These are phyloP conservation scores for Austroboletus eburneus DNA, from an alignment of 768 basidiomycete species.

Conservation along the genomic window DNA sequence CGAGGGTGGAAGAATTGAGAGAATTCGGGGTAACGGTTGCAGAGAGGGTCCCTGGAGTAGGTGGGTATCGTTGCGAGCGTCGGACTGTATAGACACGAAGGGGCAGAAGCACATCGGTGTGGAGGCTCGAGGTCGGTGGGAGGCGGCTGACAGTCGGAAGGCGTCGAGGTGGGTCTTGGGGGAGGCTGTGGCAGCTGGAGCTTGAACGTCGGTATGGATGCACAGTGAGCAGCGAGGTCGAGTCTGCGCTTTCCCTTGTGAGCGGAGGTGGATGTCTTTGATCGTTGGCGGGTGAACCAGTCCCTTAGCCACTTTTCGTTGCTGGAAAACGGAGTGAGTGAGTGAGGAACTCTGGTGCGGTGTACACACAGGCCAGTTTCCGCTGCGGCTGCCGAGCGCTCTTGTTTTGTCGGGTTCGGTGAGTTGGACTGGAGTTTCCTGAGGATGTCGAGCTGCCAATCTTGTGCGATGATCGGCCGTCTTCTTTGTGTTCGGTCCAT, in stretches of 20 bases:
- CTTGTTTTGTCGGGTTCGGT: conserved; percentile 20
- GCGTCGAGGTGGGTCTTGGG: too few relatives aligned
- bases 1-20: conserved; percentile 27
- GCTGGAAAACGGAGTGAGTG: conserved; percentile 8
- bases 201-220: conserved; percentile 12
- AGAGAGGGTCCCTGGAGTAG: conserved; percentile 31
- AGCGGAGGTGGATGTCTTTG: conserved; percentile 9
- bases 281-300: conserved; percentile 30
- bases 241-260: conserved; percentile 7
- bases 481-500: conserved; percentile 4
- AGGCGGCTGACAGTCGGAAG: conserved; percentile 3
- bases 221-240: not conserved
- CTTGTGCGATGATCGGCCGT: conserved; percentile 17
- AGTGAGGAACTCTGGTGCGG: conserved; percentile 5
- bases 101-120: conserved; percentile 1
- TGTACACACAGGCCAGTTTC: conserved; percentile 33
- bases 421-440: conserved; percentile 21
- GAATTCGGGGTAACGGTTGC: conserved; percentile 31
- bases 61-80: conserved; percentile 1
- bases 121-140: not conserved
- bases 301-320: conserved; percentile 28
- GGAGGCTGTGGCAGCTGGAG: conserved; percentile 6
- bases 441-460: conserved; percentile 30
- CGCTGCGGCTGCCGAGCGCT: conserved; percentile 16
- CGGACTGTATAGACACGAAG: not conserved